Base-by-base conservation (phyloP, 1,139 yeast genomes). In the Suhomyces wounanorum region DNA sequence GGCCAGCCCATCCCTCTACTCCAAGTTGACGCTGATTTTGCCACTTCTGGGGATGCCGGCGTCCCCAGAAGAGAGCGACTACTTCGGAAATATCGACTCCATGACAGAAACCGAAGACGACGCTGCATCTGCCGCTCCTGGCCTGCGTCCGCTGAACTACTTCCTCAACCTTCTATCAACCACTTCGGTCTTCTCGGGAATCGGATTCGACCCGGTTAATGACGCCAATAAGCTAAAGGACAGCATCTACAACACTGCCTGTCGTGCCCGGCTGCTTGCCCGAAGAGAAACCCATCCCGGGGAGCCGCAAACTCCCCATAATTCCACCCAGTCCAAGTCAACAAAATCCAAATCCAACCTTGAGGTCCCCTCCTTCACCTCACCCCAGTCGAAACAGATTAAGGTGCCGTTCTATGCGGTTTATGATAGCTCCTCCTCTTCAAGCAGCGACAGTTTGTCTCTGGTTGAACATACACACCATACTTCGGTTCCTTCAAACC, bases 31-130 rank as follows among this genome's bases (percentile, higher is more conserved):
- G 10, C 49, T 42, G 50, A 48, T 54, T 8, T 45, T 53, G 23
- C 39, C 49, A 4, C 42, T 36, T 26, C 40, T 51, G 21, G 49
- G 13, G 13, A 31, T 50, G 23, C 49, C 47, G 17, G 36, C 43
- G 10, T 33, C 55, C 16, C 44, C 50, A 13, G 44, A 30, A 10
- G 41, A 31, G 1, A 26, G 35, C 1, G 47, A 40, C 43, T 35
- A 42, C 47, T 40, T 35, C 21, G 47, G 17, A 8, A 37, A 38
- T 21, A 17, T 40, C 28, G 42, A 44, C 16, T 11, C 40, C 17
- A 23, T 35, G 14, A 35, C 43, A 1, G 71, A 64, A 1, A 68
- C 61, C 6, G 73, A 67, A 17, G 43, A 51, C 4, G 67, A 62
- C 40, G 54, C 48, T 9, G 71, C 70, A 7, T 46, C 44, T 17